Base-by-base conservation (phyloP, 2,329 filamentous ascomycete genomes). In the Clarireedia sp. region DNA sequence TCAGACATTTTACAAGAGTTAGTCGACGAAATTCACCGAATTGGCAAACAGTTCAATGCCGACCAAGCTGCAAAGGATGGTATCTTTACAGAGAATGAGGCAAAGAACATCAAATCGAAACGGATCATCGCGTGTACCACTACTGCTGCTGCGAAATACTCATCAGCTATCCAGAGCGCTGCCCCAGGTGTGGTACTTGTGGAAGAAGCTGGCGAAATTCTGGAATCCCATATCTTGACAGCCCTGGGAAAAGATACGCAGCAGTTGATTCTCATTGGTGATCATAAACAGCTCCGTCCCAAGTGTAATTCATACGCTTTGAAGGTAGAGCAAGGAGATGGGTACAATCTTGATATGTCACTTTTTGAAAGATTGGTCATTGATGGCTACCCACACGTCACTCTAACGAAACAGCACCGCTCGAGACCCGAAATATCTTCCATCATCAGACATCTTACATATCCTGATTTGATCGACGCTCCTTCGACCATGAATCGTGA, bases 191-290 rank as follows among this genome's bases (percentile, higher is more conserved):
- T 87, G 2, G 68, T 66, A 3, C 64, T 90, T 0, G 79, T 88
- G 0, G 86, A 90, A 66, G 86, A 90, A 67, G 86, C 85, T 0
- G 86, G 85, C 1, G 86, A 90, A 59, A 86, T 90, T 3, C 72
- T 89, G 0, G 86, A 90, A 66, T 75, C 76, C 1, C 86, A 89
- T 60, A 73, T 86, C 1, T 67, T 89, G 0, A 79, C 85, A 0
- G 78, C 86, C 0, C 62, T 89, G 55, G 72, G 74, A 0, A 66
- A 76, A 0, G 68, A 75, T 0, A 79, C 79, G 0, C 77, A 86
- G 57, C 83, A 89, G 40, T 65, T 89, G 1, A 76, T 89, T 0
- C 67, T 88, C 2, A 89, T 90, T 10, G 87, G 87, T 0, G 87
- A 90, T 53, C 86, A 90, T 65, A 79, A 85, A 54, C 87, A 90